Base-by-base conservation (phyloP, 2,329 filamentous ascomycete genomes). In the Paramyrothecium roridum region DNA sequence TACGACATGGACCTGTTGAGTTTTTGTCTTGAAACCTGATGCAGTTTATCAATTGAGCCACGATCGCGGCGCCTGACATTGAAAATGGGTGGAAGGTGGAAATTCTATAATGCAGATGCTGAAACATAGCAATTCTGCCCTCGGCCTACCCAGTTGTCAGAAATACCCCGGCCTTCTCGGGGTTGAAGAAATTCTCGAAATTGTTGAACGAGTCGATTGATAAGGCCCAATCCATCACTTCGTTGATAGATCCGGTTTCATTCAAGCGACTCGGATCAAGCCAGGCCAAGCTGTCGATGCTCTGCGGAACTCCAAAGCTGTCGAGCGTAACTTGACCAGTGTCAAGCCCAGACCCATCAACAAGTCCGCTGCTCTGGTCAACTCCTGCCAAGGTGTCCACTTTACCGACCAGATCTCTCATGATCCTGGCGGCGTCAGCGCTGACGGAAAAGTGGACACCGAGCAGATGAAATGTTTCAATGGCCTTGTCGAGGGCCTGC, bases 391-490 rank as follows among this genome's bases (percentile, higher is more conserved):
- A 50, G 16, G 57, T 26, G 47, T 66, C 63, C 1, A 61, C 61
- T 53, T 66, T 65, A 49, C 50, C 52, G 1, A 58, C 48, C 2
- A 67, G 54, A 11, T 64, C 61, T 20, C 60, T 59, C 63, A 52
- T 81, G 75, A 74, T 58, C 2, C 65, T 67, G 17, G 71, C 72
- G 2, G 73, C 71, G 12, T 69, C 57, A 1, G 70, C 69, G 48
- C 70, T 70, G 52, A 74, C 73, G n/a, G 63, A 77, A 54, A 78
- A 83, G 59, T 67, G 70, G 16, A 46, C 52, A 19, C 69, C 59
- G 63, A 73, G 63, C 56, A 67, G 51, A 54, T 73, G 60, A 63
- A 76, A 64, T 2, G 67, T 58, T 62, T 70, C 50, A 61, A 79
- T 47, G 66, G 76, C 58, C 68, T 73, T 60, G 63, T 70, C 59